phyloP scores from a whole-genome alignment of 164 flowering plant genomes.

The Pachysandra terminalis region DNA sequence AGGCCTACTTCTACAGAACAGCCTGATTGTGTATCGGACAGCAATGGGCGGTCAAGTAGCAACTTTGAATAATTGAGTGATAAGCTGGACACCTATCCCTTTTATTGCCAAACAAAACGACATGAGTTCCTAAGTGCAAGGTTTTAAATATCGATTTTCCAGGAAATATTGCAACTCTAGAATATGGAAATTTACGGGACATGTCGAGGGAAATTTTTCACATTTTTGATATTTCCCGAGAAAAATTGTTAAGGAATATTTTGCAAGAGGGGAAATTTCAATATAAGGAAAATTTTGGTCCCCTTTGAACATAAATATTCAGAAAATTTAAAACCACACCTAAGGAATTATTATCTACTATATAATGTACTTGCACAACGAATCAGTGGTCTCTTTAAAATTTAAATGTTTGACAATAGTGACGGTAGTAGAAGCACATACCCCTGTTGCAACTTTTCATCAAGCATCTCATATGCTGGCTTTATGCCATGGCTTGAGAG shows the following conservation, averaged over 20 bases:
- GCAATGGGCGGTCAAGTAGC: neutral
- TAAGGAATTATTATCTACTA: neutral
- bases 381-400: neutral
- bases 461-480: slow-evolving; percentile 93
- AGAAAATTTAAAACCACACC: too few relatives aligned
- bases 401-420: neutral
- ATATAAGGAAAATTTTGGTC: too few relatives aligned
- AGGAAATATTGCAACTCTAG: too few relatives aligned
- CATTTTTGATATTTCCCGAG: too few relatives aligned
- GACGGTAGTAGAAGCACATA: slow-evolving; percentile 30
- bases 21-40: neutral
- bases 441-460: slow-evolving; percentile 80
- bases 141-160: too few relatives aligned
- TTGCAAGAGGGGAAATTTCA: too few relatives aligned
- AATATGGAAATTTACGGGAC: too few relatives aligned
- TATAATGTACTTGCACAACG: neutral
- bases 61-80: neutral
- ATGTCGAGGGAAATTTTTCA: too few relatives aligned
- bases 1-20: neutral
- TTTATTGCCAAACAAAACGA: neutral
- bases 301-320: too few relatives aligned
- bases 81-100: neutral
- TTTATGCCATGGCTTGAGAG: slow-evolving; percentile 86
- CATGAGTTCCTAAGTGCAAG: neutral
- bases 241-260: too few relatives aligned